These are phyloP conservation scores for Benincasa hispida DNA, from an alignment of 306 rosid genomes.

Conservation along the genomic window DNA sequence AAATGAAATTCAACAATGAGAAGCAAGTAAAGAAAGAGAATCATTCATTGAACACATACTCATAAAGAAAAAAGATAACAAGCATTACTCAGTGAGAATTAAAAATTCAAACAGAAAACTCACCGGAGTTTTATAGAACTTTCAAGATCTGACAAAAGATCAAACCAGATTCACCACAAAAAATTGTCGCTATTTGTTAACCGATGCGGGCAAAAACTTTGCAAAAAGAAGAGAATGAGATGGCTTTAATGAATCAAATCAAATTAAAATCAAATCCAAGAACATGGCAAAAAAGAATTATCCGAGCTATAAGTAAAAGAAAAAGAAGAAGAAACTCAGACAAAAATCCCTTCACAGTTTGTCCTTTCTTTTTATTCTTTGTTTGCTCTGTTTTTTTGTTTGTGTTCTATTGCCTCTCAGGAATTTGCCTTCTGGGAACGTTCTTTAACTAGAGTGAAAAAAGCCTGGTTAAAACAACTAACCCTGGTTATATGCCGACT, in stretches of 20 bases:
- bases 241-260: neutral
- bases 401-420: neutral
- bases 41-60: neutral
- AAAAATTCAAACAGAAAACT: neutral
- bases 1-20: constrained; percentile 7
- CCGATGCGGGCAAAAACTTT: neutral
- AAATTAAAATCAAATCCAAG: constrained; percentile 16
- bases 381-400: neutral
- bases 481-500: constrained; percentile 42
- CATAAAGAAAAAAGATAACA: neutral
- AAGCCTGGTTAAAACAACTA: constrained; percentile 21
- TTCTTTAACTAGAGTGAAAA: constrained; percentile 39
- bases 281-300: constrained; percentile 17
- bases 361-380: neutral
- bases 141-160: neutral
- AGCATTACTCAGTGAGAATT: neutral
- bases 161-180: neutral
- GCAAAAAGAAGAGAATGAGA: neutral
- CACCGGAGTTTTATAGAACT: constrained; percentile 6
- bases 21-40: neutral
- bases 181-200: neutral
- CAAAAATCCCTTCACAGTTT: neutral
- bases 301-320: constrained; percentile 29
- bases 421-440: neutral
- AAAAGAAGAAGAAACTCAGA: constrained; percentile 11